Evolutionary conservation across 768 basidiomycete species (phyloP), one percentile per base, ranked within the genome.

Genomic region (Lepiota subincarnata): DNA sequence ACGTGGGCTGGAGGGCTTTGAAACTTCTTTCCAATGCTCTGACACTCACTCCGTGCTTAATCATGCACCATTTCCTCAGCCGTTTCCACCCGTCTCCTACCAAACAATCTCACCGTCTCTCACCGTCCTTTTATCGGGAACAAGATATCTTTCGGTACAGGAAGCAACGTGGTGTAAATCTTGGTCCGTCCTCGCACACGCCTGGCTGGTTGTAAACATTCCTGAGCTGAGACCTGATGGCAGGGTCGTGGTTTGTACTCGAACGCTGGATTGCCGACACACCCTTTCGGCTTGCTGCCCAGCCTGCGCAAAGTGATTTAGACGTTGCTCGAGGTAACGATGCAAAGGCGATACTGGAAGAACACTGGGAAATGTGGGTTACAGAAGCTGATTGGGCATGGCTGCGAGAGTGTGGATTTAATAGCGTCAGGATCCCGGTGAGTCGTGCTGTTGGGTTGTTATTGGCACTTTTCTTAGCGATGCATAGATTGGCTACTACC

Each of bases 101-200:
- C 20, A 7, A 31, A 16, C 12, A 22, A 8, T 1, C 11, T 14
- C 42, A n/a, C 28, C 18, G 40, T 8, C 44, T 43, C 37, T 46
- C 52, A 8, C 3, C 36, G 28, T 53, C 44, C 11, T 53, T 53
- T 36, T 46, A 37, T 35, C 13, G 31, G 14, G 52, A 50, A 20
- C 48, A 59, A 19, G 57, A 61, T 18, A 47, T 67, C 28, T 72
- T 81, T 60, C 74, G 80, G 35, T 86, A 82, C 68, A 77, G 89
- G 57, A 86, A 83, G 61, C 88, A 89, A 60, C 76, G 83, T 49
- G 89, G 89, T n/a, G 83, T 91, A 4, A 92, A 92, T 65, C 78
- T 92, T 8, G 89, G 89, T 84, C 64, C 64, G 76, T 67, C 57
- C 26, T 28, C 26, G 34, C 38, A 34, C 19, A 19, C n/a, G 19